phyloP scores from a whole-genome alignment of 2,329 filamentous ascomycete genomes.

The Tolypocladium ovalisporum region DNA sequence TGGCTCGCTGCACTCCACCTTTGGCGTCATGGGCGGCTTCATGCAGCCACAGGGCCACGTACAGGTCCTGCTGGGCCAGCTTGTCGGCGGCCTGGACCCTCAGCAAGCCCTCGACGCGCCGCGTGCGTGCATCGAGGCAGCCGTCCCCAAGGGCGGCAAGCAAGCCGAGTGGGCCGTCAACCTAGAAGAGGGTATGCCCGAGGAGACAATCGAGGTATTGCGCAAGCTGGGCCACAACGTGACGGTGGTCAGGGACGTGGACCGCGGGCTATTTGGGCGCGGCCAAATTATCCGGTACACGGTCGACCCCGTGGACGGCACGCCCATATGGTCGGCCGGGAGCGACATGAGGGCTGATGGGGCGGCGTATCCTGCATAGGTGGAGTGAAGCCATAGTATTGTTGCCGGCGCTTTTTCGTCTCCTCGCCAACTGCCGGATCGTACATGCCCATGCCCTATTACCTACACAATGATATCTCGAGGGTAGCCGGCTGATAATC shows the following conservation, averaged over 20 bases:
- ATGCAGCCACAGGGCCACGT: constrained; percentile 98
- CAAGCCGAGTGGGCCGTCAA: constrained; percentile 56
- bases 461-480: not conserved
- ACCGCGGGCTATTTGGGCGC: constrained; percentile 64
- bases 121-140: constrained; percentile 75
- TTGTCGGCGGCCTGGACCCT: constrained; percentile 69
- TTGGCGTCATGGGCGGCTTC: constrained; percentile 96
- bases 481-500: constrained; percentile 3
- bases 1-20: constrained; percentile 68
- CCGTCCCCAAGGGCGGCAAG: constrained; percentile 50
- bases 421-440: not conserved
- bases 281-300: constrained; percentile 79
- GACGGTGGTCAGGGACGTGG: constrained; percentile 52
- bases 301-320: constrained; percentile 56
- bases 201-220: constrained; percentile 57
- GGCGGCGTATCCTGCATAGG: constrained; percentile 41
- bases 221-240: constrained; percentile 63
- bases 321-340: constrained; percentile 72
- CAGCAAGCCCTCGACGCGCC: constrained; percentile 88
- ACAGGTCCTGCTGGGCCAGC: constrained; percentile 82
- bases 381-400: constrained; percentile 1
- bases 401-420: not conserved
- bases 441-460: not conserved
- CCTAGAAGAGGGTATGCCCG: constrained; percentile 71
- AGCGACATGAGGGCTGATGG: constrained; percentile 87